Conservation (phyloP, 371 early-diverging fungal genomes). For the Funneliformis caledonium region DNA sequence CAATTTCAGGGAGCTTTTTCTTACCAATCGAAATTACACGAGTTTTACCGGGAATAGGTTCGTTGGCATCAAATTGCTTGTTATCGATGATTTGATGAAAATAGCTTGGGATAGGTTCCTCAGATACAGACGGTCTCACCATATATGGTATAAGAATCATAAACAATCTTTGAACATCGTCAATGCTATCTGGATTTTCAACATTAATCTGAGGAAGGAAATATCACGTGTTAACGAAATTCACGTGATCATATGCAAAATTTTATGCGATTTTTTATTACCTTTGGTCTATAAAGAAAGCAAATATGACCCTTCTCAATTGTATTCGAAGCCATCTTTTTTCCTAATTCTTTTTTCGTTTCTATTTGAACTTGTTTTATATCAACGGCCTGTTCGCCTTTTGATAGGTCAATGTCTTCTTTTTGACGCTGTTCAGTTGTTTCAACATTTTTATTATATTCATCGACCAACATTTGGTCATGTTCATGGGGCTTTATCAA, state of each 20-base stretch:
- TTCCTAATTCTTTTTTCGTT: background rate
- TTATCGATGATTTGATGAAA: conserved; percentile 18
- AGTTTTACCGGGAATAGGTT: conserved; percentile 38
- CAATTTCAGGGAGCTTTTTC: conserved; percentile 46
- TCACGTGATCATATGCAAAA: background rate
- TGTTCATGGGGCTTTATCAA: background rate
- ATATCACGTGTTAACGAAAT: background rate
- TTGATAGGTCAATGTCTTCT: background rate
- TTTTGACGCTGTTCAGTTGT: background rate
- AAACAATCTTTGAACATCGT: conserved; percentile 48
- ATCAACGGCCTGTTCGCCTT: background rate
- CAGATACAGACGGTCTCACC: background rate
- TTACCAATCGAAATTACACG: conserved; percentile 46
- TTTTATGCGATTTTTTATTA: background rate
- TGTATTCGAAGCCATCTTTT: conserved; percentile 2
- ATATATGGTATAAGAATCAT: conserved; percentile 48
- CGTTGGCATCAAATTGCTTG: conserved; percentile 8
- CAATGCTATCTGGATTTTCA: conserved; percentile 38
- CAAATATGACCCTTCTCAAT: conserved; percentile 49
- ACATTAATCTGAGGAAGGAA: conserved; percentile 26
- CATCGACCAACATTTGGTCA: background rate
- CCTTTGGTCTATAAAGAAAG: conserved; percentile 53
- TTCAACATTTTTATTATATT: background rate
- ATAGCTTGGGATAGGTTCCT: background rate
- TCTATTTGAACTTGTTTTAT: background rate